These are phyloP conservation scores for Pestalotiopsis sp. DNA, from an alignment of 2,329 filamentous ascomycete genomes.

Conservation along the genomic window DNA sequence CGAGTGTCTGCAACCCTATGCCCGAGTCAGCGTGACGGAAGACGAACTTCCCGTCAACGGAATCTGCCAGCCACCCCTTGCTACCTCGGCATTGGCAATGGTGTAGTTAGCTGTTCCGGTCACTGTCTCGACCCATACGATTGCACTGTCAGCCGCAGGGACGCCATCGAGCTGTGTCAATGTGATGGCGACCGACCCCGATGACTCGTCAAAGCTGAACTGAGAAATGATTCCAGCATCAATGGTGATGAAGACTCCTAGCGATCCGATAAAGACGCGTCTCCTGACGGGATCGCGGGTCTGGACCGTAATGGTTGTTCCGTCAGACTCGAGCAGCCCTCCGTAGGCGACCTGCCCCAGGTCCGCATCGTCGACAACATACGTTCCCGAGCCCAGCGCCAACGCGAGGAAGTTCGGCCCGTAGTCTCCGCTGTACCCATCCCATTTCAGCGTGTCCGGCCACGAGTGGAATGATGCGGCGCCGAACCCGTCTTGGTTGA, in stretches of 20 bases:
- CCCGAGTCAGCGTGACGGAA: neutral
- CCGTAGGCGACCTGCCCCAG: constrained; percentile 55
- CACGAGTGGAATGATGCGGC: constrained; percentile 60
- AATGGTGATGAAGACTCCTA: constrained; percentile 43
- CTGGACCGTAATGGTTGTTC: constrained; percentile 34
- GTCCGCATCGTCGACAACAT: constrained; percentile 46
- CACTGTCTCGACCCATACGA: constrained; percentile 35
- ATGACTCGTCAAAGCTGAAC: constrained; percentile 35
- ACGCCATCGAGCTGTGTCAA: constrained; percentile 32
- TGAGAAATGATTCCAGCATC: constrained; percentile 46
- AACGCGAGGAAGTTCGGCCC: constrained; percentile 57
- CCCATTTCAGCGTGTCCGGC: constrained; percentile 58
- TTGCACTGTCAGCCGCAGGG: constrained; percentile 30
- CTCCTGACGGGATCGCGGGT: constrained; percentile 50
- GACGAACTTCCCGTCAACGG: neutral
- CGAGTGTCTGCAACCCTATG: neutral
- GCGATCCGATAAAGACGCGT: constrained; percentile 49
- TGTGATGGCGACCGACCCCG: constrained; percentile 29
- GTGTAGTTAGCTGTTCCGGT: neutral
- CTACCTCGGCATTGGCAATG: neutral
- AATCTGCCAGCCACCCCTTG: constrained; percentile 3
- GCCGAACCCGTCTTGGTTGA: constrained; percentile 57
- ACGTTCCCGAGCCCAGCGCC: constrained; percentile 51
- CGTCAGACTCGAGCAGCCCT: constrained; percentile 37
- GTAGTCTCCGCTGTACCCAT: constrained; percentile 61